Base-by-base conservation (phyloP, 768 basidiomycete genomes). In the Tylopilus sp. region DNA sequence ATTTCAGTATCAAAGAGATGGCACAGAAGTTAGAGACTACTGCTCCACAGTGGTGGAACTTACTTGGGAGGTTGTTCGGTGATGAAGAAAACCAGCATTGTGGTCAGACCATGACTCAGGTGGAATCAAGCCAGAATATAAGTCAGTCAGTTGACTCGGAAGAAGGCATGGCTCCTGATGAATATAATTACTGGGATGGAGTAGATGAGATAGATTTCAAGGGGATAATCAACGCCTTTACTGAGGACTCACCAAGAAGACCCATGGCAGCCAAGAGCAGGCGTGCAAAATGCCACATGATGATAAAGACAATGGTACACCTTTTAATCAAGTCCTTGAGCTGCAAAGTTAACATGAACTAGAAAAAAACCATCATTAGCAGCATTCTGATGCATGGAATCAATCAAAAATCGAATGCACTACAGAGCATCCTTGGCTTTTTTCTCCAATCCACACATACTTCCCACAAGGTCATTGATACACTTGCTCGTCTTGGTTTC, bases 61-160 rank as follows among this genome's bases (percentile, higher is more conserved):
- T 25, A 4, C 12, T 41, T 16, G n/a, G n/a, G n/a, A 25, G 17
- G 14, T 24, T 10, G 10, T 16, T 41, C 14, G 24, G 24, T 26
- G 24, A 17, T 13, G 16, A 25, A 8, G 26, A 13, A n/a, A 22
- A 41, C 5, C 6, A 16, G 10, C 19, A 4, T 16, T 3, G 7
- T 6, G 6, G 16, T 8, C 9, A 21, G 4, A 1, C 4, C 36
- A 11, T 2, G 36, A 22, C 37, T 1, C 6, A 8, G 40, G 17
- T 2, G 17, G 16, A 8, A 7, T 41, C 14, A 16, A 41, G 7
- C 40, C 24, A 24, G 16, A 26, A 25, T 1, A 16, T 2, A 10
- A 41, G 19, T n/a, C n/a, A n/a, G n/a, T n/a, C n/a, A 24, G n/a
- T 3, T 8, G 3, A 16, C 10, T 6, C 0, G 6, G 3, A 2